Evolutionary conservation across 192 early-diverging fungal species (phyloP).

Genomic region (Backusella tarrabulga): DNA sequence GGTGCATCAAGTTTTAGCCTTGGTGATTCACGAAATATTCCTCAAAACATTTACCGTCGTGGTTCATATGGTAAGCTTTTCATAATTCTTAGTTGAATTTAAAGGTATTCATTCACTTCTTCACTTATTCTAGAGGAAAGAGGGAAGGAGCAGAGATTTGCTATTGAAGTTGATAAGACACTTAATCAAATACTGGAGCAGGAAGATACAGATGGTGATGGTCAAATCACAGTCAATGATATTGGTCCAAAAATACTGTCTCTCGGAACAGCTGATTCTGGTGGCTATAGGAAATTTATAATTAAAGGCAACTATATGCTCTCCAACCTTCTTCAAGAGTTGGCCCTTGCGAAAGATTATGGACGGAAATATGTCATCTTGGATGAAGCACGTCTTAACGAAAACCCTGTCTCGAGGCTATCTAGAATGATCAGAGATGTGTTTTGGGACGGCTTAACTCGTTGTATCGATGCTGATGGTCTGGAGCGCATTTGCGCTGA

Average conservation of each 20-base stretch:
- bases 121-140: conserved; percentile 34
- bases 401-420: conserved; percentile 92
- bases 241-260: conserved; percentile 87
- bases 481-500: conserved; percentile 90
- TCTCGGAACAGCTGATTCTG: conserved; percentile 84
- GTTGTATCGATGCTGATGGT: conserved; percentile 80
- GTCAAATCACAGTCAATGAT: conserved; percentile 94
- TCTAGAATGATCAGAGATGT: conserved; percentile 86
- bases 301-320: conserved; percentile 94
- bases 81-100: not conserved
- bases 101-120: not conserved
- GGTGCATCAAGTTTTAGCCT: conserved; percentile 2
- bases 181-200: conserved; percentile 79
- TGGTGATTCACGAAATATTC: not conserved
- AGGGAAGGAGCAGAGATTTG: conserved; percentile 66
- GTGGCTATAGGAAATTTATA: conserved; percentile 85
- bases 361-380: conserved; percentile 86
- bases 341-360: conserved; percentile 87
- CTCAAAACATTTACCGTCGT: conserved; percentile 16
- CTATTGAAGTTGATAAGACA: conserved; percentile 84
- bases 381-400: conserved; percentile 86
- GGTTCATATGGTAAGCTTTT: conserved; percentile 33
- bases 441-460: conserved; percentile 97
- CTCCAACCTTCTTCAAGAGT: conserved; percentile 93
- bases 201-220: conserved; percentile 95